Percentiles rank a stretch among this genome's conserved stretches.
These are phyloP conservation scores for Rutidosis leptorrhynchoides DNA, from an alignment of 129 eudicot genomes.

Conservation along the genomic window DNA sequence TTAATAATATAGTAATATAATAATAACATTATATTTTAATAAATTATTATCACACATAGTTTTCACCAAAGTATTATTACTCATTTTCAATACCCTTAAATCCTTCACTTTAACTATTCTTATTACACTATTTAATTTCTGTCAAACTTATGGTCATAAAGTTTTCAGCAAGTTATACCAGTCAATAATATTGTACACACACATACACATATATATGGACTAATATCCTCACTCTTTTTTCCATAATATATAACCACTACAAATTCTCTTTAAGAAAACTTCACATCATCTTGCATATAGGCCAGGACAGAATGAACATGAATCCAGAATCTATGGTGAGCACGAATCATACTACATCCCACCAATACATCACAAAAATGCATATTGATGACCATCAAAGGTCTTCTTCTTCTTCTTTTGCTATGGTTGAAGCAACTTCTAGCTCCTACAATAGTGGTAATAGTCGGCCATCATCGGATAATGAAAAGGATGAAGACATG, in stretches of 20 bases:
- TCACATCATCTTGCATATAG: neutral
- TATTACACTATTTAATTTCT: neutral
- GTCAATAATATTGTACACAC: neutral
- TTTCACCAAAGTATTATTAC: neutral
- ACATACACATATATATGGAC: neutral
- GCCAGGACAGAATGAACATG: slow-evolving; percentile 30
- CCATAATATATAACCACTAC: slow-evolving; percentile 20
- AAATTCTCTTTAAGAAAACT: slow-evolving; percentile 10
- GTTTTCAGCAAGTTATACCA: neutral
- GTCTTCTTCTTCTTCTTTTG: slow-evolving; percentile 24
- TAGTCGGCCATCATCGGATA: slow-evolving; percentile 27
- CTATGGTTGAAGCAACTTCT: slow-evolving; percentile 20
- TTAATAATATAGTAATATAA: too few relatives aligned
- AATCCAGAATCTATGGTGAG: slow-evolving; percentile 32
- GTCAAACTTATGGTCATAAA: neutral
- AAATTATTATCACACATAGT: too few relatives aligned
- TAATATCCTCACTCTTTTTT: slow-evolving; percentile 23
- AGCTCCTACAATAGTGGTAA: slow-evolving; percentile 24
- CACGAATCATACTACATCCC: slow-evolving; percentile 30
- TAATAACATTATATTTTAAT: too few relatives aligned
- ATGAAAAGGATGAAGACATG: slow-evolving; percentile 48
- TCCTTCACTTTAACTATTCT: neutral
- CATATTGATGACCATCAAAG: slow-evolving; percentile 56
- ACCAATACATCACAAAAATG: slow-evolving; percentile 37
- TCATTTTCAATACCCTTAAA: neutral